Evolutionary conservation across 1,284 basidiomycete genomes (phyloP).

Genomic region (Irpex lacteus): DNA sequence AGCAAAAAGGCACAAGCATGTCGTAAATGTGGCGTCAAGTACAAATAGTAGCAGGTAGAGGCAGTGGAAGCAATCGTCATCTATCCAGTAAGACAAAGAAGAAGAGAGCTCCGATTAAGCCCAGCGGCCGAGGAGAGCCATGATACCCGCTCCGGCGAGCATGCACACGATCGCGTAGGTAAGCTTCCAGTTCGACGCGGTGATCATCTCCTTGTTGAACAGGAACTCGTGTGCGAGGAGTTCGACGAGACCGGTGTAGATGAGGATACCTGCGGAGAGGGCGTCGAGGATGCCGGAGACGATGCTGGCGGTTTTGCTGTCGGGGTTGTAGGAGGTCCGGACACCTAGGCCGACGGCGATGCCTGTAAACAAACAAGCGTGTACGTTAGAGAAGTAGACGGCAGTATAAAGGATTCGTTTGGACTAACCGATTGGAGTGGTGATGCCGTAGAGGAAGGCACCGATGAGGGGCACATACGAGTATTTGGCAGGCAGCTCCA

Average conservation of each 20-base stretch:
- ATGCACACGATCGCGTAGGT: constrained; percentile 73
- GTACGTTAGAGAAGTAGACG: neutral
- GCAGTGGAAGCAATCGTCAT: neutral
- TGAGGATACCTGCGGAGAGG: constrained; percentile 82
- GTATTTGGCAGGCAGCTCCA: constrained; percentile 61
- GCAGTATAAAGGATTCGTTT: neutral
- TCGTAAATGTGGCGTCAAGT: neutral
- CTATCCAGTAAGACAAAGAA: neutral
- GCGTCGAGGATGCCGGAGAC: constrained; percentile 86
- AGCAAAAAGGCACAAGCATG: no score
- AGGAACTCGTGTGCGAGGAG: constrained; percentile 92
- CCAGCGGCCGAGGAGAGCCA: constrained; percentile 87
- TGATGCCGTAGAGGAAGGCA: constrained; percentile 72
- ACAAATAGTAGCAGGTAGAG: neutral
- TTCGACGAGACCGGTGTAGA: constrained; percentile 93
- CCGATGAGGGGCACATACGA: constrained; percentile 65
- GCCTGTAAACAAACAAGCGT: constrained; percentile 9
- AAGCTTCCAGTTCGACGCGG: constrained; percentile 59
- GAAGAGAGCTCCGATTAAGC: constrained; percentile 41
- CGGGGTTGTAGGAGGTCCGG: constrained; percentile 79
- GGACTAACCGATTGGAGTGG: constrained; percentile 69
- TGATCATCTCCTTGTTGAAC: constrained; percentile 83
- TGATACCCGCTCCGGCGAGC: constrained; percentile 76
- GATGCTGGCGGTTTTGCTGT: constrained; percentile 69
- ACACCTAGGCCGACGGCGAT: constrained; percentile 86